These are phyloP conservation scores for Ogataea trehaloabstinens DNA, from an alignment of 805 yeast genomes.

Conservation along the genomic window DNA sequence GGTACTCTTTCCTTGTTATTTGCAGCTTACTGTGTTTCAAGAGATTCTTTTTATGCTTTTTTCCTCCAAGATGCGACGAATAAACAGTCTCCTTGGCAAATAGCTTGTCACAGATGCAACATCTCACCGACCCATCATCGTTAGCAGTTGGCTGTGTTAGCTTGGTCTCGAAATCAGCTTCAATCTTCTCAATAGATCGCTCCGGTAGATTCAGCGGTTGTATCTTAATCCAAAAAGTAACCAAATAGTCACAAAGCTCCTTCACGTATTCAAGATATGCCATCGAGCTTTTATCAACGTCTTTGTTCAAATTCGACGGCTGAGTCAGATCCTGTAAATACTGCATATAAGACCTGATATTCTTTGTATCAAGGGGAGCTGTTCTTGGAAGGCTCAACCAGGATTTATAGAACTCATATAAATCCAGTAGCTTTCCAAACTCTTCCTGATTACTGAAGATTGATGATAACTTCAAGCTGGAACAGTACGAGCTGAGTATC, in stretches of 20 bases:
- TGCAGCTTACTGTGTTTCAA: slow-evolving; percentile 10
- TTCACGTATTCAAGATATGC: slow-evolving; percentile 46
- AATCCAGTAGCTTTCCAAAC: slow-evolving; percentile 64
- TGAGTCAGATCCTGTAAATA: slow-evolving; percentile 12
- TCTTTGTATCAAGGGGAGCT: slow-evolving; percentile 1
- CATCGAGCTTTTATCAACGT: slow-evolving; percentile 27
- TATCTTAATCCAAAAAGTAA: slow-evolving; percentile 42
- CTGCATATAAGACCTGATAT: slow-evolving; percentile 19
- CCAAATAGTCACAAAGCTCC: slow-evolving; percentile 49
- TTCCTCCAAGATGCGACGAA: slow-evolving; percentile 67
- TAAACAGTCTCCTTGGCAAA: slow-evolving; percentile 68
- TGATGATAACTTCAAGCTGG: slow-evolving; percentile 45
- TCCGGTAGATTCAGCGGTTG: slow-evolving; percentile 49
- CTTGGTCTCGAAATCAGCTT: slow-evolving; percentile 11
- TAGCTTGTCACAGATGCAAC: slow-evolving; percentile 59
- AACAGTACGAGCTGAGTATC: slow-evolving; percentile 49
- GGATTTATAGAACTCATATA: slow-evolving; percentile 46
- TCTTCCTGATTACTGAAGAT: slow-evolving; percentile 60
- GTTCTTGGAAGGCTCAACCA: slow-evolving; percentile 48
- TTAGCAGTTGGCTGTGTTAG: slow-evolving; percentile 5
- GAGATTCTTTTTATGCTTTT: slow-evolving; percentile 63
- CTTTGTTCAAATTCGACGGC: slow-evolving; percentile 15
- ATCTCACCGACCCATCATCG: slow-evolving; percentile 40
- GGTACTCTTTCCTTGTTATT: slow-evolving; percentile 31
- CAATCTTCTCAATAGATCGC: slow-evolving; percentile 25